Base-by-base conservation (phyloP, 306 rosid species). In the Neltuma alba region DNA sequence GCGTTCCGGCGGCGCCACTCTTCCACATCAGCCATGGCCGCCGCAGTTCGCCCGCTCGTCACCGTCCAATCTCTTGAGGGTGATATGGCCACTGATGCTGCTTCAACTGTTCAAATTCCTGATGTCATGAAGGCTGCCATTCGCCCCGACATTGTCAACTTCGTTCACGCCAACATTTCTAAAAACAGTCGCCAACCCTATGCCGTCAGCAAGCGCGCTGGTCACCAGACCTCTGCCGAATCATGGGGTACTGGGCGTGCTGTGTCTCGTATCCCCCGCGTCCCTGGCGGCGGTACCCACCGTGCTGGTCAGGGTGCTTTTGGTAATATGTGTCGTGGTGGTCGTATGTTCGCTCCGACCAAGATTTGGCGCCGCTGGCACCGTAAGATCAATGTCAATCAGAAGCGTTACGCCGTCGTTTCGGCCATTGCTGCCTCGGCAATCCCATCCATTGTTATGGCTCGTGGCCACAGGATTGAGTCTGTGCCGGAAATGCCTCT, bases 351-450 rank as follows among this genome's bases (percentile, higher is more conserved):
- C 50, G 97, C 97, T 1, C 97, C 94, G 0, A 92, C 97, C 30
- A 90, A 87, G 92, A 92, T 92, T 89, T 92, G 94, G 94, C 94
- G 97, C 63, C 93, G 90, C 7, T 92, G 97, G 97, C 97, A 92
- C 79, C 78, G 97, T 1, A 92, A 80, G 82, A 82, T 92, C 72
- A 92, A 92, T 20, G 91, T 90, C 9, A 89, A 90, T 61, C 97
- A 90, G 82, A 92, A 92, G 84, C 82, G 97, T 1, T 83, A 85
- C 48, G 94, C 97, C 10, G 68, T 92, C 6, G 94, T 87, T 16
- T 90, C 94, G 4, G 97, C 97, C 58, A 89, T 92, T 62, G 92
- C 94, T 0, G 97, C 94, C 25, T 88, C 97, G 7, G 89, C 94
- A 0, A 60, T 90, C 12, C 93, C 97, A 1, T 87, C 97, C 1